A percentile compares a stretch with the other conserved stretches of the same genome.
phyloP scores from a whole-genome alignment of 495 filamentous ascomycete species.

The Haplographium delicatum region DNA sequence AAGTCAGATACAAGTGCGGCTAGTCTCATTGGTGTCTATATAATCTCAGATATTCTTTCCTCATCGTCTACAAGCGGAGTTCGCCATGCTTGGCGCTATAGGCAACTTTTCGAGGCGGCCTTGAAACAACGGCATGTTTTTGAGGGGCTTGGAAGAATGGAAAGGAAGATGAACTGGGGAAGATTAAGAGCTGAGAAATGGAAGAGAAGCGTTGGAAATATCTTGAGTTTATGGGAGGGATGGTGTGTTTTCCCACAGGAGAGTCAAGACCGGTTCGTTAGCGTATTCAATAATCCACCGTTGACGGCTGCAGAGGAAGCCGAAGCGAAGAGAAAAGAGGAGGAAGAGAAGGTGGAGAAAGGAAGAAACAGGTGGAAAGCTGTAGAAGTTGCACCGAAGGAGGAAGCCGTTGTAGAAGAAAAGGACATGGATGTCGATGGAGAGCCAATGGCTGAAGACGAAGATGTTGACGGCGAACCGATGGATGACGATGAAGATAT shows the following conservation, averaged over 20 bases:
- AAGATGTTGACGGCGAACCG: constrained; percentile 23
- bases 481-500: constrained; percentile 33
- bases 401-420: constrained; percentile 15
- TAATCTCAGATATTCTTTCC: constrained; percentile 84
- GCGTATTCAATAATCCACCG: constrained; percentile 71
- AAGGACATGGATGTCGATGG: constrained; percentile 41
- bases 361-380: constrained; percentile 28
- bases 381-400: constrained; percentile 20
- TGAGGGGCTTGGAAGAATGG: constrained; percentile 71
- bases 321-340: constrained; percentile 17
- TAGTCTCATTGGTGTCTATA: constrained; percentile 76
- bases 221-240: constrained; percentile 80
- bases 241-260: constrained; percentile 82
- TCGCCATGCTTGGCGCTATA: constrained; percentile 85
- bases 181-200: constrained; percentile 83
- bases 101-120: constrained; percentile 75
- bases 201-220: constrained; percentile 70
- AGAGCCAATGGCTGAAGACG: constrained; percentile 42
- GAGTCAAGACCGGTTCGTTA: constrained; percentile 66
- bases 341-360: constrained; percentile 22
- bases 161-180: constrained; percentile 76
- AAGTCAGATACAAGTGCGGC: constrained; percentile 63
- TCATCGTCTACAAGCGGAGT: constrained; percentile 79
- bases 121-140: constrained; percentile 69
- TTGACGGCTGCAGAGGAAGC: constrained; percentile 46